Evolutionary conservation across 306 rosid species (phyloP), one percentile per base, ranked within the genome.

Genomic region (Castanea mollissima): DNA sequence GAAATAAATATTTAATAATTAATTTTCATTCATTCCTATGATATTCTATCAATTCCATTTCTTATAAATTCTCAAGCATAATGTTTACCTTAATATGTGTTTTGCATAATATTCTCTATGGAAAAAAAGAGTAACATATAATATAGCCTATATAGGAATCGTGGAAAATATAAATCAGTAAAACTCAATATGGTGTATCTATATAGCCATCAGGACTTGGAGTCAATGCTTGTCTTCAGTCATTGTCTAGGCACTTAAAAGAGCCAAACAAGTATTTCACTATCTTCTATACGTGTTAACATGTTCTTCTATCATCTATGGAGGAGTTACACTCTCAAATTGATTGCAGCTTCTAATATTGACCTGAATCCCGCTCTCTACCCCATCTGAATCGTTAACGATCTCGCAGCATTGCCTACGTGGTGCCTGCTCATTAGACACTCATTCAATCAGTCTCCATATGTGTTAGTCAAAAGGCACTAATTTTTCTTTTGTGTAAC

Each of bases 351-450:
- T 76, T 83, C 94, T 84, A 7, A 94, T 83, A 0, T 60, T 74
- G 20, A 92, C 84, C 3, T 81, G 15, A 21, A 86, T 4, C 11
- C 27, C 64, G 6, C 14, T 51, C 2, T 83, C 68, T 18, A 3
- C 32, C 2, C 29, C 56, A 5, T 80, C 82, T 38, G 0, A 4
- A 5, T 65, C 76, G 55, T 82, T 44, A 56, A 85, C 44, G 14
- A 94, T 38, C 69, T 92, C 83, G 8, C 94, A 92, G 69, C 97
- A 94, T 54, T 92, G 98, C 81, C 98, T 90, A 12, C 98, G 92
- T 71, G 93, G 97, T 3, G 94, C 96, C 97, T 92, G 89, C 18
- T 58, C 35, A 7, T 38, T 38, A 38, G 46, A 38, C 11, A 38
- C 11, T 38, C 11, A 78, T 19, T 74, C 75, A 73, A 32, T 21